Percentiles rank a stretch among this genome's conserved stretches.
Evolutionary conservation across 1,284 basidiomycete genomes (phyloP).

Genomic region (Rhodotorula sp.): DNA sequence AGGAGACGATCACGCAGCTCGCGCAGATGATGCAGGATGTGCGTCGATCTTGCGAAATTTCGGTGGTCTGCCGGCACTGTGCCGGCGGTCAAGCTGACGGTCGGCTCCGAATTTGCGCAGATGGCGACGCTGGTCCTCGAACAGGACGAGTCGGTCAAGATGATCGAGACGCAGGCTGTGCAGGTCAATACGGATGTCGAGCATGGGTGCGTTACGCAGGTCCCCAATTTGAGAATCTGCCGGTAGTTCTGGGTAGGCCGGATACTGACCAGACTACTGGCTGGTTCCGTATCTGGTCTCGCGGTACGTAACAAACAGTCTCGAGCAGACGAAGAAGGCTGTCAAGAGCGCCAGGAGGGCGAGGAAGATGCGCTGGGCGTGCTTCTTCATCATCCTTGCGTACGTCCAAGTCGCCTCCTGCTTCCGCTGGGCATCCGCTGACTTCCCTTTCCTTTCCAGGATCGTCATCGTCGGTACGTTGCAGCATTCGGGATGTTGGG

Average conservation of each 20-base stretch:
- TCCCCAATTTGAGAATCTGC: too few relatives aligned
- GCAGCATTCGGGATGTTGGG: too few relatives aligned
- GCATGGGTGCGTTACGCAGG: constrained; percentile 52
- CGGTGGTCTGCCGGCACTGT: too few relatives aligned
- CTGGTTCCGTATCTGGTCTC: neutral
- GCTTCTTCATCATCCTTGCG: constrained; percentile 32
- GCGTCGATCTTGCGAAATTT: neutral
- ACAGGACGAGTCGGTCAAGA: constrained; percentile 70
- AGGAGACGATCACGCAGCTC: constrained; percentile 79
- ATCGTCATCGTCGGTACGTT: constrained; percentile 3
- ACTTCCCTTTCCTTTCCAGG: rapidly evolving
- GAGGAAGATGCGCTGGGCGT: constrained; percentile 59
- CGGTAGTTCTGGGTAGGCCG: too few relatives aligned
- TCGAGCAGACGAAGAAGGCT: constrained; percentile 67
- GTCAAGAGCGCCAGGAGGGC: constrained; percentile 72
- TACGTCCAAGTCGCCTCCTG: neutral
- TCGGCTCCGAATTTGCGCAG: constrained; percentile 48
- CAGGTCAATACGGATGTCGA: constrained; percentile 66
- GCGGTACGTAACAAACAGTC: constrained; percentile 46
- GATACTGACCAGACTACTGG: too few relatives aligned
- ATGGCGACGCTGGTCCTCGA: constrained; percentile 74
- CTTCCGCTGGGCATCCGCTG: too few relatives aligned
- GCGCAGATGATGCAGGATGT: constrained; percentile 66
- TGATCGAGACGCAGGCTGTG: constrained; percentile 62
- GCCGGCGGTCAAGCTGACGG: constrained; percentile 43